Evolutionary conservation across 2,329 filamentous ascomycete genomes (phyloP), one percentile per base, ranked within the genome.

Genomic region (Epichloe festucae): DNA sequence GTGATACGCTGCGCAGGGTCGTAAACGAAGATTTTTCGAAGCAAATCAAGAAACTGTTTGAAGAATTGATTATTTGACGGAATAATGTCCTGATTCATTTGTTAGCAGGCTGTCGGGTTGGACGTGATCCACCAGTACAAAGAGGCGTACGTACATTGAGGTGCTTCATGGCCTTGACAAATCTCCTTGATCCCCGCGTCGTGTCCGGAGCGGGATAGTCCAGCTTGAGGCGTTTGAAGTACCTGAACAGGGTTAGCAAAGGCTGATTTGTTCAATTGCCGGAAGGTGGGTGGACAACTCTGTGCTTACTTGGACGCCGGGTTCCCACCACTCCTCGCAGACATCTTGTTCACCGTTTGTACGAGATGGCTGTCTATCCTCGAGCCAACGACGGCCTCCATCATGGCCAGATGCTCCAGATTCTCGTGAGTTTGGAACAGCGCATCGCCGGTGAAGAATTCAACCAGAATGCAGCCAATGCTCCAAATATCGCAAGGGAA

Each of bases 401-500:
- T 86, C 82, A 86, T 86, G n/a, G 82, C 82, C 49, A 86, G 67
- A 61, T 86, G 82, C 63, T 86, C 82, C 23, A 85, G 71, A 54
- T 86, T 86, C 57, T 86, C 82, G 58, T 86, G 82, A 1, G 82
- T 86, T 62, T 86, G 82, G 64, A 86, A 86, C 2, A 86, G 67
- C 17, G 82, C 82, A 59, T 85, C 82, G 5, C 82, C 82, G 0
- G 82, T 86, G 55, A 81, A 86, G 63, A 86, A 85, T 56, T 86
- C 82, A 15, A 86, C 82, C 14, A 86, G 70, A 55, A 86, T 85
- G 58, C 82, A 86, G 3, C 82, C 82, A 35, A 86, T 85, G 62
- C 82, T 85, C 82, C 82, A 86, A 34, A 86, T 84, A 59, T 86
- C 82, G 55, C 82, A 86, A 2, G 82, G 82, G 56, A 77, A 85